Evolutionary conservation across 345 rosid species (phyloP).

Genomic region (Eucalyptus cladocalyx): DNA sequence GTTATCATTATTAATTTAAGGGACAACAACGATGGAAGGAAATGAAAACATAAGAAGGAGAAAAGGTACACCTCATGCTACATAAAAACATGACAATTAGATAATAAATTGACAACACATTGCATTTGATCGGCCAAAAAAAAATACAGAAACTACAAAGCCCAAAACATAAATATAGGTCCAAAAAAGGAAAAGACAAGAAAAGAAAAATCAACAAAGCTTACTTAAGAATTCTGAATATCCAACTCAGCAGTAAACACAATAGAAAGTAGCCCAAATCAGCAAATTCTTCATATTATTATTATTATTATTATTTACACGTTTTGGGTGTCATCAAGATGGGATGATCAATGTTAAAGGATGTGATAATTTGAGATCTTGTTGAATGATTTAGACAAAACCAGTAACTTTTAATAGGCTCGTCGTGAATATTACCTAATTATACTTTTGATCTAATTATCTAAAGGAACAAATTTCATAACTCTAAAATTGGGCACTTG

Average conservation of each 20-base stretch:
- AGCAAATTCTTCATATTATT: not conserved
- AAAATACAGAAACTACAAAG: not conserved
- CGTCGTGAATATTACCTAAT: fast-evolving
- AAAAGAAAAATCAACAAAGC: not conserved
- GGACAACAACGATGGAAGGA: not conserved
- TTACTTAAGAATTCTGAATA: not conserved
- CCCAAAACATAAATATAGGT: not conserved
- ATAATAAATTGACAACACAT: not conserved
- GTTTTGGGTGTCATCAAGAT: fast-evolving
- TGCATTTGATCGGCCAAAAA: not conserved
- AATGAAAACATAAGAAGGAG: not conserved
- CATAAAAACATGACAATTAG: not conserved
- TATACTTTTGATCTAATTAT: not conserved
- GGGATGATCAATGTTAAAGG: not conserved
- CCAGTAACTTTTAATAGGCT: not conserved
- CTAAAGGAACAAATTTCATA: not conserved
- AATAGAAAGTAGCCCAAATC: not conserved
- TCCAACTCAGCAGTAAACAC: not conserved
- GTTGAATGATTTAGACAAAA: not conserved
- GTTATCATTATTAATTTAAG: not conserved
- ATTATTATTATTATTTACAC: not conserved
- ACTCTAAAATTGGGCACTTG: not conserved
- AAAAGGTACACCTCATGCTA: not conserved
- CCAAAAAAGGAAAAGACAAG: not conserved
- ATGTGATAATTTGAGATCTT: not conserved